These are phyloP conservation scores for Tetrahymena borealis DNA, from an alignment of 73 alveolate species.

Conservation along the genomic window DNA sequence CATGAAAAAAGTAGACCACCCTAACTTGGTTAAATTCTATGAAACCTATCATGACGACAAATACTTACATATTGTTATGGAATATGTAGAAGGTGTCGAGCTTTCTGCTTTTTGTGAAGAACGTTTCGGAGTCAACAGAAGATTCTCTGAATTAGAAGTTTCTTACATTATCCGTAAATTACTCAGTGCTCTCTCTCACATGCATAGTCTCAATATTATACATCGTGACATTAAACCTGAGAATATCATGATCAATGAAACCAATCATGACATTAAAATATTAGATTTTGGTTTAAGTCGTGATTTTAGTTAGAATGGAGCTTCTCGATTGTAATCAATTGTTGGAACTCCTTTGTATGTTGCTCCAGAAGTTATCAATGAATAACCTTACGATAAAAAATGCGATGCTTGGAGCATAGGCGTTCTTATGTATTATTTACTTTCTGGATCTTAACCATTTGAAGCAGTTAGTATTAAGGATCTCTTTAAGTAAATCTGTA, in stretches of 20 bases:
- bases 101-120: conserved; percentile 73
- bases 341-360: conserved; percentile 39
- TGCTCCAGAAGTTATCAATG: conserved; percentile 36
- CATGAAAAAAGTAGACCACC: conserved; percentile 80
- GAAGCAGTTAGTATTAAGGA: neutral
- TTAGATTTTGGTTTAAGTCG: conserved; percentile 26
- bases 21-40: conserved; percentile 82
- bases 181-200: conserved; percentile 63
- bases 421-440: conserved; percentile 6
- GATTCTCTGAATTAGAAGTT: conserved; percentile 78
- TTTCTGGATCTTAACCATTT: conserved; percentile 15
- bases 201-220: conserved; percentile 67
- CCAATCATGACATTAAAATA: conserved; percentile 2
- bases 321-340: neutral
- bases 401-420: conserved; percentile 32
- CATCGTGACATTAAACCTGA: conserved; percentile 93
- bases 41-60: conserved; percentile 83
- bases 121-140: conserved; percentile 63
- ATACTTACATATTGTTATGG: conserved; percentile 86
- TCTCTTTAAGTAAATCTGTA: neutral
- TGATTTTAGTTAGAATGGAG: neutral
- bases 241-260: conserved; percentile 67
- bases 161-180: conserved; percentile 79
- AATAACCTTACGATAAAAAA: conserved; percentile 5
- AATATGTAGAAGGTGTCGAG: conserved; percentile 79